Conservation (phyloP, 225 moss, liverwort and hornwort genomes). For the Pseudisothecium myosuroides region DNA sequence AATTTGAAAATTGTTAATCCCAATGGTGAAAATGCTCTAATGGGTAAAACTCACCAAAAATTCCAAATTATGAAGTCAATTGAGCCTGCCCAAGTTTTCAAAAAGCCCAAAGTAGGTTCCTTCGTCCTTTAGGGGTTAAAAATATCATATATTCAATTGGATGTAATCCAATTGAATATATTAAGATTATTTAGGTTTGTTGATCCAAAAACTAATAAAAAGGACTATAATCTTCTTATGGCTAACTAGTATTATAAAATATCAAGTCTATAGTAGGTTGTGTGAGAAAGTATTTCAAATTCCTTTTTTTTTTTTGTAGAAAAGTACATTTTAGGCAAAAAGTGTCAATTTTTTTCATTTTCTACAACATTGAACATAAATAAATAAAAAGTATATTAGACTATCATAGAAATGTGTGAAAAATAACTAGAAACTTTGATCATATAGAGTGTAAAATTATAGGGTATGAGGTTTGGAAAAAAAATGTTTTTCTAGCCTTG, state of each 20-base stretch:
- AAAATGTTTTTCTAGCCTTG: rapidly evolving
- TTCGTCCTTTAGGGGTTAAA: background rate
- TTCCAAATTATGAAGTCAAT: too few species aligned
- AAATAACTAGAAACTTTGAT: background rate
- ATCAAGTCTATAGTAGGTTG: background rate
- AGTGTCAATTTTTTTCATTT: background rate
- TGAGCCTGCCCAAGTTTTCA: too few species aligned
- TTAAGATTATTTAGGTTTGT: too few species aligned
- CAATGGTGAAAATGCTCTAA: too few species aligned
- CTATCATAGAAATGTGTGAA: background rate
- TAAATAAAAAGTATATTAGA: background rate
- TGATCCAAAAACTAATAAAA: background rate
- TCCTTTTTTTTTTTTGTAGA: background rate
- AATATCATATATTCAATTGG: background rate
- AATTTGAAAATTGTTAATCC: too few species aligned
- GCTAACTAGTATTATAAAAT: background rate
- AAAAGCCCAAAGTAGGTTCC: too few species aligned
- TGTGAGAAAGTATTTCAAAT: background rate
- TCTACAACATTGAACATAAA: background rate
- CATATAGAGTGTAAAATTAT: background rate
- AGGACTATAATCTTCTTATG: background rate
- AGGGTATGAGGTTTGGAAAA: background rate
- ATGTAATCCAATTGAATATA: background rate
- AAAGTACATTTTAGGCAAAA: background rate
- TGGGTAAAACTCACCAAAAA: too few species aligned